phyloP scores from a whole-genome alignment of 768 basidiomycete species.

The Pleurotus platypus region DNA sequence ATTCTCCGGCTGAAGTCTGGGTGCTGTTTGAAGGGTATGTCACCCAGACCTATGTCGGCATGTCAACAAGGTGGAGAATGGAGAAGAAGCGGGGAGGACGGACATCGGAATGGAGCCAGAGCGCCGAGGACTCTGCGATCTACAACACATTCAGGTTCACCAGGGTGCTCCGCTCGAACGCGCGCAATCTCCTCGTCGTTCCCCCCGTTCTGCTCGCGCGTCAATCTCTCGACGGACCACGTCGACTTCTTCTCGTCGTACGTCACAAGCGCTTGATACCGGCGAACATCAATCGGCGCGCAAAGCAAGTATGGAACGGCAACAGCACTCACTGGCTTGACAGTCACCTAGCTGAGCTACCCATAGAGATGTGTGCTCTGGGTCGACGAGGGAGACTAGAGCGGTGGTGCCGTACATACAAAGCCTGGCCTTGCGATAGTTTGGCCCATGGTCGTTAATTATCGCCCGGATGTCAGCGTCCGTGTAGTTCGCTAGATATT shows the following conservation, averaged over 20 bases:
- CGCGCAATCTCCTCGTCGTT: conserved; percentile 65
- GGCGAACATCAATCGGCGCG: no score
- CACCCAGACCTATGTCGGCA: conserved; percentile 51
- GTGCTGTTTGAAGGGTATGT: conserved; percentile 73
- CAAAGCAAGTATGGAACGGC: no score
- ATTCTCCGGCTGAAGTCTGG: conserved; percentile 63
- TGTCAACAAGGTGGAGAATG: not conserved
- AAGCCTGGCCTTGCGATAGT: conserved; percentile 61
- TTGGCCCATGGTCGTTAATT: conserved; percentile 65
- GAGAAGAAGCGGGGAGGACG: conserved; percentile 21
- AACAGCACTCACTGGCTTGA: conserved; percentile 56
- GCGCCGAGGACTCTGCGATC: conserved; percentile 72
- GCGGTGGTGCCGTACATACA: conserved; percentile 83
- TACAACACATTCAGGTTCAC: conserved; percentile 63
- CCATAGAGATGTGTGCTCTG: conserved; percentile 67
- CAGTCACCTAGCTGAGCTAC: conserved; percentile 80
- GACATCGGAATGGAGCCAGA: conserved; percentile 75
- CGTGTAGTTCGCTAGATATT: conserved; percentile 45
- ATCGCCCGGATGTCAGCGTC: conserved; percentile 53
- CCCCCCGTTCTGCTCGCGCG: conserved; percentile 67
- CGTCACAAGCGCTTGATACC: conserved; percentile 44
- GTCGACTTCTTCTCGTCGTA: conserved; percentile 38
- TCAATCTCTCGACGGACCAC: conserved; percentile 62
- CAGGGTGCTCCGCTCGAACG: conserved; percentile 61
- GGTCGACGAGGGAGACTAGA: conserved; percentile 69